Base-by-base conservation (phyloP, 208 protist species). In the Trypanosomatidae sp. region DNA sequence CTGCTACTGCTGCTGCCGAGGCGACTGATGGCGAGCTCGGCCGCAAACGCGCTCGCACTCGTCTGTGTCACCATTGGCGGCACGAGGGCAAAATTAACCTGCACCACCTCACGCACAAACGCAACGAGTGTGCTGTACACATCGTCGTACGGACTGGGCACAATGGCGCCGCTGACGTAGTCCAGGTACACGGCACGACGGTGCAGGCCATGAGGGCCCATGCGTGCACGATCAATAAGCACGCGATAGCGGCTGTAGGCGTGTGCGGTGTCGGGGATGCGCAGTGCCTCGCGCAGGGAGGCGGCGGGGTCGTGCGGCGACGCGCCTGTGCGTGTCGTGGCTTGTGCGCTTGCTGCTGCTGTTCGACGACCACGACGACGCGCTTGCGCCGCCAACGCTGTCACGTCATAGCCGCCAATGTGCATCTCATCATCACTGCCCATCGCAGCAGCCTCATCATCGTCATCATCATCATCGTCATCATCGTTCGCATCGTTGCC, bases 111-210 rank as follows among this genome's bases (percentile, higher is more conserved):
- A 5, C 51, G 48, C 1, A 84, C 48, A 55, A 72, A 88, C 6
- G 64, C 32, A 2, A 76, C 44, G 7, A 44, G 24, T 4, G 48
- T 56, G 18, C 43, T 43, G 53, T 54, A 76, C 37, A 63, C 41
- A 44, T 61, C 48, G 55, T 91, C 76, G 8, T 41, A 49, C 6
- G 49, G 35, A 13, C 46, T 67, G 16, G 74, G 66, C 10, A 87
- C 61, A 37, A 91, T 64, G 15, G 61, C 66, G 32, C 67, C 73
- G 33, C 63, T 72, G 27, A 71, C 26, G 8, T 69, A 63, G 48
- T 91, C 81, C 15, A 91, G 42, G 62, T 91, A 91, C 44, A 57
- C 57, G 0, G 81, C 81, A 18, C 66, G 62, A 18, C 70, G 64
- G 46, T 56, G 81, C 19, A 91, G 49, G n/a, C 49, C 61, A 8